Conservation (phyloP, 495 filamentous ascomycete species). For the Usnea hakonensis region DNA sequence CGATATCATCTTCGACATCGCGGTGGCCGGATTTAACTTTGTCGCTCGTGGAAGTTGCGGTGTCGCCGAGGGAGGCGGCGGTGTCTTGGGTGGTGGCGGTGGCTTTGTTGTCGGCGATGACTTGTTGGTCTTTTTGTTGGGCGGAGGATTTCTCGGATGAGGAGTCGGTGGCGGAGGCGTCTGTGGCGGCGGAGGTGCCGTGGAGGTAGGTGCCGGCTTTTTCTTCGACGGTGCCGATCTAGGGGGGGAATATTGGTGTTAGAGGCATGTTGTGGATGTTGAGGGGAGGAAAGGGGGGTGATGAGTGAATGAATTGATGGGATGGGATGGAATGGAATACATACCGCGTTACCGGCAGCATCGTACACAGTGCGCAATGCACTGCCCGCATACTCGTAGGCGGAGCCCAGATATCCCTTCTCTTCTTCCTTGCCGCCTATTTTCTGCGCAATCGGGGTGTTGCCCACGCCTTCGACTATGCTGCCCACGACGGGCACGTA, state of each 20-base stretch:
- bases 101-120: slow-evolving; percentile 5
- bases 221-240: slow-evolving; percentile 19
- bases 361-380: slow-evolving; percentile 17
- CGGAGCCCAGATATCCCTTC: slow-evolving; percentile 17
- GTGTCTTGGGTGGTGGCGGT: slow-evolving; percentile 7
- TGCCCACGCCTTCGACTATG: slow-evolving; percentile 18
- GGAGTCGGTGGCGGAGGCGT: neutral
- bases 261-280: neutral
- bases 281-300: no score
- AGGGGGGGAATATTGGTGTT: no score
- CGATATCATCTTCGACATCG: slow-evolving; percentile 13
- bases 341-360: slow-evolving; percentile 18
- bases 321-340: neutral
- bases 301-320: no score
- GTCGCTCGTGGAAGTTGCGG: slow-evolving; percentile 13
- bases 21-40: slow-evolving; percentile 16
- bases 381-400: slow-evolving; percentile 14
- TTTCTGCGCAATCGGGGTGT: slow-evolving; percentile 16
- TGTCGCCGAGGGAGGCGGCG: slow-evolving; percentile 9
- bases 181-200: neutral
- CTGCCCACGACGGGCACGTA: slow-evolving; percentile 18
- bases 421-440: slow-evolving; percentile 19
- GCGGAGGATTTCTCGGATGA: neutral
- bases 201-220: slow-evolving; percentile 18
- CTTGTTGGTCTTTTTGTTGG: slow-evolving; percentile 9